Evolutionary conservation across 352 stramenopile species (phyloP).

Genomic region (Phytopythium helicoides): DNA sequence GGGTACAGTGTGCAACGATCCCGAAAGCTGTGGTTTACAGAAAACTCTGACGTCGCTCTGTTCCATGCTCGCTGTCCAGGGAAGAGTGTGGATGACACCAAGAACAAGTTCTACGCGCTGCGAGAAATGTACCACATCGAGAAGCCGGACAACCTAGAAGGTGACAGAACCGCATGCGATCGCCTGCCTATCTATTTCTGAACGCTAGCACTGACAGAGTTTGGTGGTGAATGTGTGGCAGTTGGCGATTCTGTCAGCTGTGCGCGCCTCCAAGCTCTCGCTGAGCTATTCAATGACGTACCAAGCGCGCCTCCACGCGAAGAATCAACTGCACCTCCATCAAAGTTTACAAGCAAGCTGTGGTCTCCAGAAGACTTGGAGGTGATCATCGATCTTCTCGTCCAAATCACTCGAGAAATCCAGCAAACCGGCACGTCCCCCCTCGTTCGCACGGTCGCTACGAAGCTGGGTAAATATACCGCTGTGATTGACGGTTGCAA

Average conservation of each 20-base stretch:
- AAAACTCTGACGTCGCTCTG: not conserved
- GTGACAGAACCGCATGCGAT: not conserved
- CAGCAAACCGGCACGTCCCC: conserved; percentile 48
- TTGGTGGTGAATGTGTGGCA: not conserved
- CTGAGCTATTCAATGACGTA: conserved; percentile 50
- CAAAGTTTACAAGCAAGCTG: conserved; percentile 35
- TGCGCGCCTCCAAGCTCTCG: conserved; percentile 36
- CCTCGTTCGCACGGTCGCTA: conserved; percentile 25
- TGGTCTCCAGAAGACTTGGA: conserved; percentile 61
- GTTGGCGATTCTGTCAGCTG: conserved; percentile 5
- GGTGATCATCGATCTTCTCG: conserved; percentile 50
- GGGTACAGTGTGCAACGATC: conserved; percentile 15
- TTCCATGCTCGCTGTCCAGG: conserved; percentile 13
- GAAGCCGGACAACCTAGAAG: conserved; percentile 9
- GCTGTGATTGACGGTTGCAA: not conserved
- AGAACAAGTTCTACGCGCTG: conserved; percentile 72
- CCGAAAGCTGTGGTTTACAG: not conserved
- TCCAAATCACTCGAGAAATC: conserved; percentile 59
- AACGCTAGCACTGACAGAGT: not conserved
- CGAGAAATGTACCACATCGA: conserved; percentile 64
- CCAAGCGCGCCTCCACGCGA: conserved; percentile 18
- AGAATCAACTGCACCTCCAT: conserved; percentile 14
- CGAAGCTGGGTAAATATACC: conserved; percentile 33
- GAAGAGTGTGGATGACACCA: conserved; percentile 58
- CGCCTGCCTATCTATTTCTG: too few species aligned